phyloP scores from a whole-genome alignment of 208 protist species.

The Leishmania arabica region DNA sequence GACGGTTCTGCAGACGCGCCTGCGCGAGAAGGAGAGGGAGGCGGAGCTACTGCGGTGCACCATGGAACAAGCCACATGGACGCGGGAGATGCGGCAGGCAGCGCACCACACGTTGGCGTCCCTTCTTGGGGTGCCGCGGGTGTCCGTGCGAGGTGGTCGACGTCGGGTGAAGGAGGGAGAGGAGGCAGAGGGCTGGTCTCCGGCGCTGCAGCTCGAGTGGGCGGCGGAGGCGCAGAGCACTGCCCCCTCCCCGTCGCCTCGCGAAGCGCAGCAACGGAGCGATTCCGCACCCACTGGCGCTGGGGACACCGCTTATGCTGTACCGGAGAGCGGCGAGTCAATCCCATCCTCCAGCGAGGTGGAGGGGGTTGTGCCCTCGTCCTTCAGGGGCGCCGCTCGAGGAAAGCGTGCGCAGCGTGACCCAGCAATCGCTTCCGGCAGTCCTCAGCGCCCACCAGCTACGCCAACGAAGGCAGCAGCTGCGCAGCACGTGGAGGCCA shows the following conservation, averaged over 20 bases:
- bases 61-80: constrained; percentile 48
- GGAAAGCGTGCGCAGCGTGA: not conserved
- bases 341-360: not conserved
- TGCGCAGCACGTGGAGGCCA: constrained; percentile 22
- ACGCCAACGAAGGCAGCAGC: not conserved
- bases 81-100: constrained; percentile 21
- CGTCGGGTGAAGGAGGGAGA: constrained; percentile 1
- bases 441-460: not conserved
- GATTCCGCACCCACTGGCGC: not conserved
- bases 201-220: constrained; percentile 24
- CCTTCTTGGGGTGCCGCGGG: constrained; percentile 24
- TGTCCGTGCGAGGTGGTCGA: not conserved
- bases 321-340: not conserved
- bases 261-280: not conserved
- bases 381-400: not conserved
- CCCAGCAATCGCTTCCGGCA: not conserved
- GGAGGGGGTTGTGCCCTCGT: not conserved
- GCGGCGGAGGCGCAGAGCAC: not conserved
- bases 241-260: not conserved
- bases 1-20: constrained; percentile 25
- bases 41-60: constrained; percentile 50
- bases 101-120: constrained; percentile 22
- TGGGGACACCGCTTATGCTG: not conserved
- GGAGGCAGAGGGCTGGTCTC: not conserved
- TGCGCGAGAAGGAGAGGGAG: constrained; percentile 52